These are phyloP conservation scores for Torulaspora indica DNA, from an alignment of 805 yeast species.

Conservation along the genomic window DNA sequence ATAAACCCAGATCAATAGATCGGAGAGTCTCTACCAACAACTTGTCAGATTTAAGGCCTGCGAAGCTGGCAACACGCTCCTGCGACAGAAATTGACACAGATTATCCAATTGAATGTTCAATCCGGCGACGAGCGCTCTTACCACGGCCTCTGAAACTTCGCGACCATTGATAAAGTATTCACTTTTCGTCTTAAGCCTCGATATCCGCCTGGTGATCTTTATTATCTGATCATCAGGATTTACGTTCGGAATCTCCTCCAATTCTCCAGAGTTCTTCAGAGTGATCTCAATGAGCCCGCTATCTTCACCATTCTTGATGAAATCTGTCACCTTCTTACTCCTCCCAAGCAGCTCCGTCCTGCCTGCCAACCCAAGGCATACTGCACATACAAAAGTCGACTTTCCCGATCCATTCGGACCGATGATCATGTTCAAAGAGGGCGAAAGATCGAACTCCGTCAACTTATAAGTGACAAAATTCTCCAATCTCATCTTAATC, in stretches of 20 bases:
- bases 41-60: constrained; percentile 70
- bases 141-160: constrained; percentile 44
- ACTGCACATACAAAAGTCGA: constrained; percentile 90
- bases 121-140: constrained; percentile 40
- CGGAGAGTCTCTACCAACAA: constrained; percentile 73
- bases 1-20: constrained; percentile 63
- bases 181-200: constrained; percentile 43
- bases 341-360: constrained; percentile 66
- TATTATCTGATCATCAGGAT: constrained; percentile 28
- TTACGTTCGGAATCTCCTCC: constrained; percentile 26
- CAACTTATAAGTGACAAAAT: constrained; percentile 65
- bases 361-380: constrained; percentile 83
- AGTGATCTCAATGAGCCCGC: constrained; percentile 36
- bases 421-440: constrained; percentile 81
- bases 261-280: constrained; percentile 31
- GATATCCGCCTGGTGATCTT: constrained; percentile 43
- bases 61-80: constrained; percentile 90
- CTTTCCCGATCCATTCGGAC: constrained; percentile 96
- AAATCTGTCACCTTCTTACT: constrained; percentile 57
- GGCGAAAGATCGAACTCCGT: constrained; percentile 79
- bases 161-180: constrained; percentile 48
- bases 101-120: constrained; percentile 83
- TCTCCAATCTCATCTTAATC: constrained; percentile 50
- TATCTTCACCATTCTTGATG: constrained; percentile 59
- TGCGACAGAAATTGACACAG: constrained; percentile 93